phyloP scores from a whole-genome alignment of 2,329 filamentous ascomycete species.

The Diaporthe sp. region DNA sequence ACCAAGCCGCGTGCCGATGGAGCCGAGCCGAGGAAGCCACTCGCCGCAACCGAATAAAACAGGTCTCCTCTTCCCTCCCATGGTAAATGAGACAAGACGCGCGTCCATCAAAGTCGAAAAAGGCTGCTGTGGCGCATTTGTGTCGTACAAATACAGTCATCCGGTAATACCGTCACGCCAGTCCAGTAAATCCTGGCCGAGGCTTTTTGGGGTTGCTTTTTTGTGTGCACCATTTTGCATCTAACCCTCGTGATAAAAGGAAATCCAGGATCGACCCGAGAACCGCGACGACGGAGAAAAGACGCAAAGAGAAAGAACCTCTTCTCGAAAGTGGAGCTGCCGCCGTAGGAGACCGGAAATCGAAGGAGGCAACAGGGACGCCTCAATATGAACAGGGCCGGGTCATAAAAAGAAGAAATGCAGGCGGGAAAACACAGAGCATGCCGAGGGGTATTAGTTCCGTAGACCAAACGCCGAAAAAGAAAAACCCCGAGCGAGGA shows the following conservation, averaged over 20 bases:
- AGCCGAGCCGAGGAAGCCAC: neutral
- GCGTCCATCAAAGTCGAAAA: neutral
- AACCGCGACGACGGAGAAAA: neutral
- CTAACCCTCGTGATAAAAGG: neutral
- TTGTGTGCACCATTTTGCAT: neutral
- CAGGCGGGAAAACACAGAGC: neutral
- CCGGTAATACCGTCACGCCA: constrained; percentile 2
- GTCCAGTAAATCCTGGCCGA: constrained; percentile 18
- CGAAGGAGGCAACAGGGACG: neutral
- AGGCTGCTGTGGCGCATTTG: neutral
- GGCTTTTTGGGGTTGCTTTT: neutral
- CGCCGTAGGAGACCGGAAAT: neutral
- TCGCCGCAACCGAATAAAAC: neutral
- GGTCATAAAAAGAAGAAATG: neutral
- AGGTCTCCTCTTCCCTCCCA: neutral
- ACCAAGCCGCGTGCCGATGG: neutral
- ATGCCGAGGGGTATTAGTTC: constrained; percentile 37
- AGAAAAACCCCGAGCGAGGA: constrained; percentile 21
- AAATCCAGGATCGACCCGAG: neutral
- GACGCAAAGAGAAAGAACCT: neutral
- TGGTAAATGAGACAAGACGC: neutral
- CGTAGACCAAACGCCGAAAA: constrained; percentile 41
- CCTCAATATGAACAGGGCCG: neutral
- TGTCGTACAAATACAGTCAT: constrained; percentile 23
- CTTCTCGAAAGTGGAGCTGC: neutral